Percentiles rank a stretch among this genome's conserved stretches.
These are phyloP conservation scores for Pseudonitzschia pungens DNA, from an alignment of 108 stramenopile genomes.

Conservation along the genomic window DNA sequence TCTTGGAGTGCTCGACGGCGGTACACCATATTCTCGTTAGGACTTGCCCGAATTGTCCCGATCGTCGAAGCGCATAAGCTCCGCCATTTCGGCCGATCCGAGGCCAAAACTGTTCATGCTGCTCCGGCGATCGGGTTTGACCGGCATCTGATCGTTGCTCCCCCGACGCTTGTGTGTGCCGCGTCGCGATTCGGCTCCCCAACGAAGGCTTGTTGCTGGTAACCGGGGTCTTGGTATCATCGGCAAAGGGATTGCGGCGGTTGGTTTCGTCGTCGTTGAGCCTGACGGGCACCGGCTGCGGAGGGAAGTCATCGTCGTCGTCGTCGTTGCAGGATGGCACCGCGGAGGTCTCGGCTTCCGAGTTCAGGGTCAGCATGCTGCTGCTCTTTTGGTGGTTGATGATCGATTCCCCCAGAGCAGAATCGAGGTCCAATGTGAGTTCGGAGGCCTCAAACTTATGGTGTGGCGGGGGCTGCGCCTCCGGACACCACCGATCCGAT, in stretches of 20 bases:
- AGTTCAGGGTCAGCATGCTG: too few species aligned
- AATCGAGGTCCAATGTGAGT: background rate
- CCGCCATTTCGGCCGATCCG: background rate
- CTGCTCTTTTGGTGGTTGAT: too few species aligned
- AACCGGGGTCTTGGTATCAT: too few species aligned
- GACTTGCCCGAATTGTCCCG: too few species aligned
- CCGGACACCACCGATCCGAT: background rate
- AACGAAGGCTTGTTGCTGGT: background rate
- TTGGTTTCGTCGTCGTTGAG: background rate
- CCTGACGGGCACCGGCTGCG: background rate
- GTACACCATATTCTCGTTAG: too few species aligned
- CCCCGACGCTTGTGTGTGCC: slow-evolving; percentile 12
- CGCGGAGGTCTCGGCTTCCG: too few species aligned
- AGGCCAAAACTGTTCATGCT: background rate
- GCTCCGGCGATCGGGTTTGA: slow-evolving; percentile 7
- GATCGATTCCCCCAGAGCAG: too few species aligned
- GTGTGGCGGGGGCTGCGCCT: background rate
- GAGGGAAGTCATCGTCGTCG: too few species aligned
- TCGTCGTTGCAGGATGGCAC: too few species aligned
- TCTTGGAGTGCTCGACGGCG: too few species aligned
- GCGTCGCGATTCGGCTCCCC: background rate
- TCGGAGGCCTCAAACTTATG: background rate
- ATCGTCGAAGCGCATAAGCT: background rate
- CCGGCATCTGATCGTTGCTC: slow-evolving; percentile 17
- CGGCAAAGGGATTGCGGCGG: too few species aligned